phyloP scores from a whole-genome alignment of 2,329 filamentous ascomycete species.

The Geoglossum cookeanum region DNA sequence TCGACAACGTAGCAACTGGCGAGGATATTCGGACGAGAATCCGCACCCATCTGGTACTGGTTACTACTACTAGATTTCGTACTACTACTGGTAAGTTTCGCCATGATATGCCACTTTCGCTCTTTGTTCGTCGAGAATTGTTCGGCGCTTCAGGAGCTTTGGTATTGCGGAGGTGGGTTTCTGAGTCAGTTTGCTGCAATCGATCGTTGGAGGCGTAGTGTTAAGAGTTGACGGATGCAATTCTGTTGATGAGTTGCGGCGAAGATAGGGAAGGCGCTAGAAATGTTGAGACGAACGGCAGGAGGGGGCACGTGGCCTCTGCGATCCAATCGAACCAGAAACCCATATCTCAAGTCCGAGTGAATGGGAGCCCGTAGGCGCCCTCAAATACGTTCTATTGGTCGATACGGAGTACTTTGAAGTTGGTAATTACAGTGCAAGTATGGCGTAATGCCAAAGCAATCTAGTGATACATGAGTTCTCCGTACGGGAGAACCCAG shows the following conservation, averaged over 20 bases:
- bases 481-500: not conserved
- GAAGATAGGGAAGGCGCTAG: not conserved
- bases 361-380: not conserved
- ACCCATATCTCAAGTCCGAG: not conserved
- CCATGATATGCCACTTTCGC: slow-evolving; percentile 4
- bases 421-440: not conserved
- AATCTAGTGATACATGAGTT: not conserved
- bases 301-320: not conserved
- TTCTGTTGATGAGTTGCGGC: not conserved
- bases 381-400: not conserved
- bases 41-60: slow-evolving; percentile 12
- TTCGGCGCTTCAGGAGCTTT: not conserved
- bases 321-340: not conserved
- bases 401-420: not conserved
- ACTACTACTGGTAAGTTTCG: slow-evolving; percentile 4
- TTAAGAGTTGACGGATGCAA: not conserved
- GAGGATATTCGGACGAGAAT: slow-evolving; percentile 49
- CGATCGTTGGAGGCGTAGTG: not conserved
- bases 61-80: slow-evolving; percentile 3
- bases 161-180: not conserved
- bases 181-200: not conserved
- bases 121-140: not conserved
- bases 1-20: slow-evolving; percentile 84
- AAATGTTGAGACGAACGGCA: not conserved
- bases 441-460: not conserved